These are phyloP conservation scores for Boletus holoroseus DNA, from an alignment of 1,284 basidiomycete species.

Conservation along the genomic window DNA sequence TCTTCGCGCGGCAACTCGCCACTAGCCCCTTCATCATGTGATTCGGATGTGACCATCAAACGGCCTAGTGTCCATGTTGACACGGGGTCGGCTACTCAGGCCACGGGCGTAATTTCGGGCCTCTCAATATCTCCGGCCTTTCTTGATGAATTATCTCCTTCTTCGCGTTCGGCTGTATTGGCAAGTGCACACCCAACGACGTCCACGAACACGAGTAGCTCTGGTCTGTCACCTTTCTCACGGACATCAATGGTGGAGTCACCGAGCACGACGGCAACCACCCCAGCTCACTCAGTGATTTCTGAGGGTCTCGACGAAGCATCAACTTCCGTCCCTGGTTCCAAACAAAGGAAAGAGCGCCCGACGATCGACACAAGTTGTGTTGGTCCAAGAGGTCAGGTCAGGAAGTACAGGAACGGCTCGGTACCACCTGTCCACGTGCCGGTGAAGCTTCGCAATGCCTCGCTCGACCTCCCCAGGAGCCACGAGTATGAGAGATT, in stretches of 20 bases:
- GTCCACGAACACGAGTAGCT: slow-evolving; percentile 24
- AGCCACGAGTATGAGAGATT: slow-evolving; percentile 23
- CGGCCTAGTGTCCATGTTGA: slow-evolving; percentile 31
- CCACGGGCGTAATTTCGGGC: slow-evolving; percentile 12
- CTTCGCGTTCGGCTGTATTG: slow-evolving; percentile 17
- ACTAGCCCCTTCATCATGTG: slow-evolving; percentile 25
- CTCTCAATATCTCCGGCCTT: slow-evolving; percentile 16
- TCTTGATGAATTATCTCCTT: slow-evolving; percentile 24
- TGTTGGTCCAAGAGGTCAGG: slow-evolving; percentile 30
- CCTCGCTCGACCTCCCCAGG: slow-evolving; percentile 30
- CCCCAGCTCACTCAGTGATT: slow-evolving; percentile 24
- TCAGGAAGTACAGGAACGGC: slow-evolving; percentile 31
- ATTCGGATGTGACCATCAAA: slow-evolving; percentile 26
- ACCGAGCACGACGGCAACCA: slow-evolving; percentile 27
- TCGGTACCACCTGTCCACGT: slow-evolving; percentile 31
- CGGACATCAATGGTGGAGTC: slow-evolving; percentile 26
- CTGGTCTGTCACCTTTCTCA: slow-evolving; percentile 29
- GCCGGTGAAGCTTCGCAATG: slow-evolving; percentile 28
- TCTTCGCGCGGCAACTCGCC: slow-evolving; percentile 31
- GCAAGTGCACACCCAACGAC: slow-evolving; percentile 27
- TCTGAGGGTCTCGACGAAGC: slow-evolving; percentile 18
- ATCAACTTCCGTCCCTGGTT: slow-evolving; percentile 15
- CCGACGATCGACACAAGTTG: slow-evolving; percentile 32
- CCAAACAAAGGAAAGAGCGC: slow-evolving; percentile 30
- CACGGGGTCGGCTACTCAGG: slow-evolving; percentile 28